Conservation (phyloP, 371 early-diverging fungal species). For the Batkoa obscura region DNA sequence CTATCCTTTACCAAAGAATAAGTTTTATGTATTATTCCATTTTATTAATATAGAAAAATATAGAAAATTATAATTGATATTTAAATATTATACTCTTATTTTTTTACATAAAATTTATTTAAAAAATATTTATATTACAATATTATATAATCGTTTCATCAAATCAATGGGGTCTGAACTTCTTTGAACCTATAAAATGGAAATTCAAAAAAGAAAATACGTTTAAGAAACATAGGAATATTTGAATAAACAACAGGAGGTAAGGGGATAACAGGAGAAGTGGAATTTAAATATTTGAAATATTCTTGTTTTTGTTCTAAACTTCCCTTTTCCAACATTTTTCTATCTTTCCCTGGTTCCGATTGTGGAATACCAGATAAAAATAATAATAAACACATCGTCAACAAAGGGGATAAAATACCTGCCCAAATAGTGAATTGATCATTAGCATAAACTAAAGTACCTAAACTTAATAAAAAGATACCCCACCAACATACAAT, state of each 20-base stretch:
- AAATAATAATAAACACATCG: constrained; percentile 11
- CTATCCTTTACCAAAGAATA: too few species aligned
- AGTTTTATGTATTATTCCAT: too few species aligned
- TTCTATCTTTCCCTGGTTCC: constrained; percentile 2
- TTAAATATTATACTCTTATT: too few species aligned
- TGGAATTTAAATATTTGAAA: background rate
- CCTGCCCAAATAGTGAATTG: too few species aligned
- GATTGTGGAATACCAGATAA: constrained; percentile 9
- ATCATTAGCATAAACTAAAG: too few species aligned
- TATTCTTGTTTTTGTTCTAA: too few species aligned
- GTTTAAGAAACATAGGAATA: background rate
- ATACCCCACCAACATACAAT: constrained; percentile 2
- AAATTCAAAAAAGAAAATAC: background rate
- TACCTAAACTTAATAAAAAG: background rate
- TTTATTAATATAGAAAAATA: too few species aligned
- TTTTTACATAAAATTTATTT: too few species aligned
- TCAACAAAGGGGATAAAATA: constrained; percentile 12
- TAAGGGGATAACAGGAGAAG: background rate
- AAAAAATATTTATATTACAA: too few species aligned
- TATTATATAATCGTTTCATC: too few species aligned
- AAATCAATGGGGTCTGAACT: background rate
- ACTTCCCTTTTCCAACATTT: too few species aligned
- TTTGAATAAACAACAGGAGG: background rate
- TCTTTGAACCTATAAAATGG: background rate
- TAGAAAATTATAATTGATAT: too few species aligned